Conservation (phyloP, 179 eudicot species). For the Beta corolliflora region DNA sequence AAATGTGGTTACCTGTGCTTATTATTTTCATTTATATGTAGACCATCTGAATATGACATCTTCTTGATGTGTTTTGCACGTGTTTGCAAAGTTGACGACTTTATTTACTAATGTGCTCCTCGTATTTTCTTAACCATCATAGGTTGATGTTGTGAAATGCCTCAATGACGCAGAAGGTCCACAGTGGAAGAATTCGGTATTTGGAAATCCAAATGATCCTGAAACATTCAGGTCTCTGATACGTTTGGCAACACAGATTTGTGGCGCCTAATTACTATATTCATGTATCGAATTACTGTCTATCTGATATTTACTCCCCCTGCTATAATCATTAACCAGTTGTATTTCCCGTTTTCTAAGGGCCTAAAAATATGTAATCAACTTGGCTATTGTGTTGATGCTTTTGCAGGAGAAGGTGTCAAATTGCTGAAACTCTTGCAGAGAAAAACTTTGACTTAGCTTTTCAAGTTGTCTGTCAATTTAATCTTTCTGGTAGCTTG, state of each 20-base stretch:
- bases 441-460: conserved; percentile 97
- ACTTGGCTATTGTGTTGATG: conserved; percentile 7
- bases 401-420: conserved; percentile 82
- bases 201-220: conserved; percentile 93
- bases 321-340: neutral
- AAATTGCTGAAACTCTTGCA: conserved; percentile 89
- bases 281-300: neutral
- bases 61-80: neutral
- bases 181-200: conserved; percentile 95
- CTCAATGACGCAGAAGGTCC: conserved; percentile 89
- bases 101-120: conserved; percentile 4
- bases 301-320: neutral
- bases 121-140: conserved; percentile 14
- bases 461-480: conserved; percentile 78
- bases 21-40: neutral
- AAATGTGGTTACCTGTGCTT: neutral
- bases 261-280: neutral
- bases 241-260: conserved; percentile 8
- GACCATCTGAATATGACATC: neutral
- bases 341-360: neutral
- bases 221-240: conserved; percentile 81
- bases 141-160: conserved; percentile 92
- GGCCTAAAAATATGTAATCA: conserved; percentile 4
- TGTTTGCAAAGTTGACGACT: neutral
- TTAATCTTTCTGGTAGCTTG: conserved; percentile 78